Percentiles rank a stretch among this genome's conserved stretches.
phyloP scores from a whole-genome alignment of 768 basidiomycete genomes.

The Cystobasidium ongulense region DNA sequence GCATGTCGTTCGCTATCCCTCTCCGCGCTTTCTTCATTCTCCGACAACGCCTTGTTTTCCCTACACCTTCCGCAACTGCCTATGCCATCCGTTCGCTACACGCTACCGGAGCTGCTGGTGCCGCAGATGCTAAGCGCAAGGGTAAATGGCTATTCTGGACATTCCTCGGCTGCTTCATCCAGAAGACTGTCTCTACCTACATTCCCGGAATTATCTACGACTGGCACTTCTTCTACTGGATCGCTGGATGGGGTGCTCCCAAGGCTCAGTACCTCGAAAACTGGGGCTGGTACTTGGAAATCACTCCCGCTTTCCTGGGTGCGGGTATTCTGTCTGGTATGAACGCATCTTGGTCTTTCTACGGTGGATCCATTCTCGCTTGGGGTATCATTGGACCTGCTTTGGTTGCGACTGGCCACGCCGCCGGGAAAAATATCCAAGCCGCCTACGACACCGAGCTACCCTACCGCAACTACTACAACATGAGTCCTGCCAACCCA shows the following conservation, averaged over 20 bases:
- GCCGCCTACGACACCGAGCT: not conserved
- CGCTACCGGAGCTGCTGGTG: slow-evolving; percentile 49
- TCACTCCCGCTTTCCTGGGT: slow-evolving; percentile 43
- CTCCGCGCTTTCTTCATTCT: slow-evolving; percentile 58
- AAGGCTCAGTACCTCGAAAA: slow-evolving; percentile 24
- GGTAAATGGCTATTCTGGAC: slow-evolving; percentile 51
- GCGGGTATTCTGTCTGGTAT: slow-evolving; percentile 40
- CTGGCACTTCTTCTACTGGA: slow-evolving; percentile 49
- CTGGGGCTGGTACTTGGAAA: slow-evolving; percentile 36
- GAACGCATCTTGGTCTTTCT: slow-evolving; percentile 44
- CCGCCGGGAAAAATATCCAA: not conserved
- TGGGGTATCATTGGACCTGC: slow-evolving; percentile 56
- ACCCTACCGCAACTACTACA: slow-evolving; percentile 30
- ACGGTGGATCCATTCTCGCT: slow-evolving; percentile 54
- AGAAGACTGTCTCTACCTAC: slow-evolving; percentile 56
- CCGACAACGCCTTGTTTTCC: slow-evolving; percentile 58
- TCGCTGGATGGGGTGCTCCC: slow-evolving; percentile 24
- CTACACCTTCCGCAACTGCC: slow-evolving; percentile 60
- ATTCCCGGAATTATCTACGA: slow-evolving; percentile 59
- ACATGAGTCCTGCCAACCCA: slow-evolving; percentile 5
- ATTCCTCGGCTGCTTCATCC: slow-evolving; percentile 51
- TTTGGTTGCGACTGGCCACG: slow-evolving; percentile 18
- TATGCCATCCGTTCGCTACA: slow-evolving; percentile 60
- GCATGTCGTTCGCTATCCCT: slow-evolving; percentile 57
- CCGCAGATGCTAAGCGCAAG: slow-evolving; percentile 55